phyloP scores from a whole-genome alignment of 2,329 filamentous ascomycete species.

The Fusarium sp. region DNA sequence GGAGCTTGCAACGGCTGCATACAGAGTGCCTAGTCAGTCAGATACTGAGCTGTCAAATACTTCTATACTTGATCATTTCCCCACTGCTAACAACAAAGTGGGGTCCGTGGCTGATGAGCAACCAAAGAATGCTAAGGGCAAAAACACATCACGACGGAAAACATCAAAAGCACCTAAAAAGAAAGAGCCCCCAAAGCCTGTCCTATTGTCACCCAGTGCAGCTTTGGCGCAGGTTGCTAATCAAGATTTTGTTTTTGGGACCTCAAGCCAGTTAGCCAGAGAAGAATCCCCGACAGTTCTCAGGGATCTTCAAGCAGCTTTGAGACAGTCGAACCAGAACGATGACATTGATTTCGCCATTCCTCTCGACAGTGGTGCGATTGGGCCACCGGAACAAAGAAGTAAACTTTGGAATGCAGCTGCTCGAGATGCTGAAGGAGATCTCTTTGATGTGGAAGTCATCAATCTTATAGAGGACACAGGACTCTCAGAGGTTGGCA shows the following conservation, averaged over 20 bases:
- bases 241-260: conserved; percentile 87
- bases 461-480: conserved; percentile 67
- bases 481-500: conserved; percentile 32
- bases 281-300: conserved; percentile 78
- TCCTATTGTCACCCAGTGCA: conserved; percentile 75
- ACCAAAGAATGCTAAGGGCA: conserved; percentile 48
- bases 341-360: conserved; percentile 57
- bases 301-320: conserved; percentile 71
- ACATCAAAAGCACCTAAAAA: conserved; percentile 53
- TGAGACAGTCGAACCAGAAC: conserved; percentile 67
- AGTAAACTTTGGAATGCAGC: conserved; percentile 76
- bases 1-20: conserved; percentile 79
- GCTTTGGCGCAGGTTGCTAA: conserved; percentile 74
- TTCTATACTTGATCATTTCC: conserved; percentile 61
- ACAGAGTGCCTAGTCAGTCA: conserved; percentile 56
- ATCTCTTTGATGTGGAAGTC: conserved; percentile 72
- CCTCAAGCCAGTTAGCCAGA: conserved; percentile 82
- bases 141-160: conserved; percentile 51
- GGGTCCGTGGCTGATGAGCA: conserved; percentile 6
- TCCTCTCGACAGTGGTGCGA: conserved; percentile 54
- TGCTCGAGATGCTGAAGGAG: conserved; percentile 74
- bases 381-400: conserved; percentile 50
- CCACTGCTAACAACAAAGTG: conserved; percentile 1
- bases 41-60: conserved; percentile 50
- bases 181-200: conserved; percentile 58